Percentiles rank a stretch among this genome's conserved stretches.
These are phyloP conservation scores for Myriosclerotinia duriaeana DNA, from an alignment of 2,329 filamentous ascomycete species.

Conservation along the genomic window DNA sequence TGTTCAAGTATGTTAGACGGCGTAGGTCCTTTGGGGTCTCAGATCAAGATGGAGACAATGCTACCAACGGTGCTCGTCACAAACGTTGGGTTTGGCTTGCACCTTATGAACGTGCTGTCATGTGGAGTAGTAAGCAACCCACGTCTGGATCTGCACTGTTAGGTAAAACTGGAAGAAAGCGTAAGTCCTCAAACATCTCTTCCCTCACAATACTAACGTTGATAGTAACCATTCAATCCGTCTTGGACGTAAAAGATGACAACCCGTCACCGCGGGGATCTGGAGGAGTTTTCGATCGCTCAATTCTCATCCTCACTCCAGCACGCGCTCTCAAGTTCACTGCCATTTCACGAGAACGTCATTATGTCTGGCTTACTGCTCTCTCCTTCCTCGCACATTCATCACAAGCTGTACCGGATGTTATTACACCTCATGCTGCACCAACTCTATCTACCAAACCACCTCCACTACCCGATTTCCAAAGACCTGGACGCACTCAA, in stretches of 20 bases:
- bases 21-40: slow-evolving; percentile 86
- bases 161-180: slow-evolving; percentile 90
- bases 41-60: slow-evolving; percentile 67
- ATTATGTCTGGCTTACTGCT: slow-evolving; percentile 93
- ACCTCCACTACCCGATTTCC: slow-evolving; percentile 51
- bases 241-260: slow-evolving; percentile 94
- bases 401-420: slow-evolving; percentile 74
- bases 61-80: slow-evolving; percentile 68
- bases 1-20: slow-evolving; percentile 86
- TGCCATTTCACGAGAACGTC: slow-evolving; percentile 75
- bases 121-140: slow-evolving; percentile 98
- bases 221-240: slow-evolving; percentile 88
- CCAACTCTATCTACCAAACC: slow-evolving; percentile 45
- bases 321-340: slow-evolving; percentile 95
- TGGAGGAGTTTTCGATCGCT: slow-evolving; percentile 74
- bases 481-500: slow-evolving; percentile 40
- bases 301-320: slow-evolving; percentile 91
- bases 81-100: slow-evolving; percentile 99
- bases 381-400: slow-evolving; percentile 94
- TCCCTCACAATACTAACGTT: slow-evolving; percentile 38
- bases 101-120: slow-evolving; percentile 90
- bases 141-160: slow-evolving; percentile 81
- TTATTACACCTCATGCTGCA: slow-evolving; percentile 57
- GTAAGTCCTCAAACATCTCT: slow-evolving; percentile 57
- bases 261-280: slow-evolving; percentile 77